Conservation (phyloP, 2,329 filamentous ascomycete species). For the Biscogniauxia sp. region DNA sequence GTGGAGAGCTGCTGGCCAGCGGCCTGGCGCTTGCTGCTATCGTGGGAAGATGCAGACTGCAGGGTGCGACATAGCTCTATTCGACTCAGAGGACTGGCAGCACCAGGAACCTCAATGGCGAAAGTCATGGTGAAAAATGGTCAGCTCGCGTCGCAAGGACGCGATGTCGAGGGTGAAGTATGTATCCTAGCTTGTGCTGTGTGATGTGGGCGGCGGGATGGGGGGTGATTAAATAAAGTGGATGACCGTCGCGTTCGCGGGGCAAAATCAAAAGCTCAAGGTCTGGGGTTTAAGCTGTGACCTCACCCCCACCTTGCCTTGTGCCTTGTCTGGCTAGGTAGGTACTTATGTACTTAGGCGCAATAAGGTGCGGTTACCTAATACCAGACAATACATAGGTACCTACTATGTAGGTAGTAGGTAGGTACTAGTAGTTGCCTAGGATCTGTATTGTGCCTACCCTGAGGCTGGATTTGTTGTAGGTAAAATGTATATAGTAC, state of each 20-base stretch:
- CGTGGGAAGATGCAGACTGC: constrained; percentile 60
- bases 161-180: neutral
- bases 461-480: too few species aligned
- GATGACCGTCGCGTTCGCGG: neutral
- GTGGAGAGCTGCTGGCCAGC: constrained; percentile 68
- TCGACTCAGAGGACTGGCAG: constrained; percentile 70
- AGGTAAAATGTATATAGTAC: too few species aligned
- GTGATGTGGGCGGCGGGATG: neutral
- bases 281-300: neutral
- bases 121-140: constrained; percentile 55
- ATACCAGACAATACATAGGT: too few species aligned
- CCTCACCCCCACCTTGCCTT: neutral
- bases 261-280: neutral
- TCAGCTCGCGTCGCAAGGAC: neutral
- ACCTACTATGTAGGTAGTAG: too few species aligned
- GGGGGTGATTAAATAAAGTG: neutral
- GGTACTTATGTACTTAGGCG: too few species aligned
- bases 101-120: constrained; percentile 75
- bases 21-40: constrained; percentile 62
- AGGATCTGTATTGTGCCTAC: too few species aligned
- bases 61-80: constrained; percentile 62
- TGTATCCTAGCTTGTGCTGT: neutral
- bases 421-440: too few species aligned
- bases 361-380: too few species aligned
- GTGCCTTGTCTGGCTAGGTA: too few species aligned